Evolutionary conservation across 441 rosid species (phyloP), one percentile per base, ranked within the genome.

Genomic region (Flueggea neowawraea): DNA sequence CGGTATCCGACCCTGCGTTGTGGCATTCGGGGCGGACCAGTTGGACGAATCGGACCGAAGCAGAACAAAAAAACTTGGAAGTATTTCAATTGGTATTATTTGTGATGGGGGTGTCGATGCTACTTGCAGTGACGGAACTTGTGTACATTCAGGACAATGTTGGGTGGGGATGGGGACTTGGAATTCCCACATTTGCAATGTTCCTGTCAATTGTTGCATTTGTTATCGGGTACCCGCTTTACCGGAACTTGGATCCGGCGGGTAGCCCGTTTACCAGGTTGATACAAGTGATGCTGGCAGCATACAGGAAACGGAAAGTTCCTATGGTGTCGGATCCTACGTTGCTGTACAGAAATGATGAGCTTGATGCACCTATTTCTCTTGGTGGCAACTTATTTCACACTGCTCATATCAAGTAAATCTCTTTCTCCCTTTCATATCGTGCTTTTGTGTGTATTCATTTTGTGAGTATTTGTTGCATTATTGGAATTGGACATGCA

Each of bases 81-180:
- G 61, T 93, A 88, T 78, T 93, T 93, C 80, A 90, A 90, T 63
- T 93, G 95, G 97, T 93, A 90, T 79, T 89, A 88, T 94, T 94
- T 65, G 79, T 76, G 48, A 94, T 94, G 97, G 98, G 96, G 22
- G 88, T 65, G 49, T 84, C 98, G 3, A 72, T 87, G 1, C 73
- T 93, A 15, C 56, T 82, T 62, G 97, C 95, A 1, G 88, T 88
- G 61, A 93, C 98, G 16, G 91, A 87, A 10, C 66, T 93, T 28
- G 96, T 93, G 12, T 93, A 88, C 63, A 74, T 93, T 58, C 98
- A 93, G 72, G 97, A 93, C 64, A 82, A 87, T 61, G 64, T 90
- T 22, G 98, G 98, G 16, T 93, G 97, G 96, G 89, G 93, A 54
- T 77, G 87, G 81, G 97, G 98, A 8, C 87, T 90, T 41, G 97